A percentile compares a stretch with the other conserved stretches of the same genome.
These are phyloP conservation scores for Suillus occidentalis DNA, from an alignment of 768 basidiomycete genomes.

Conservation along the genomic window DNA sequence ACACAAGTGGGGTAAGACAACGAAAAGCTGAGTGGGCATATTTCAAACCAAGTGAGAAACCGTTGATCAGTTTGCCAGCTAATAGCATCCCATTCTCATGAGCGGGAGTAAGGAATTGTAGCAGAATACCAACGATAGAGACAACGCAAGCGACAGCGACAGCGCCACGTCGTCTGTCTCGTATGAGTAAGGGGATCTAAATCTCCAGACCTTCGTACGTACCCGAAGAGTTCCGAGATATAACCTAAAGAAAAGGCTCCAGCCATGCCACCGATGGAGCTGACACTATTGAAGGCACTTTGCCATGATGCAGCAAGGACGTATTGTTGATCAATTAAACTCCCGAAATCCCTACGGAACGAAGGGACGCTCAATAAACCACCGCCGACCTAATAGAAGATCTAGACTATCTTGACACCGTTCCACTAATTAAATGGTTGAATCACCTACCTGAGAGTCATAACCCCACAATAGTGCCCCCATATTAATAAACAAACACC, in stretches of 20 bases:
- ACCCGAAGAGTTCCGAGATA: conserved; percentile 24
- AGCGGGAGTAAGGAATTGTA: conserved; percentile 24
- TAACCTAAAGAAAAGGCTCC: conserved; percentile 26
- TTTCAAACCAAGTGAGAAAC: conserved; percentile 23
- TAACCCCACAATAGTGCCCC: conserved; percentile 28
- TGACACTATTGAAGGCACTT: conserved; percentile 27
- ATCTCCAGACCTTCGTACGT: not conserved
- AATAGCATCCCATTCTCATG: conserved; percentile 28
- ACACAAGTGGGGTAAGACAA: not conserved
- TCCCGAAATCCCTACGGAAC: conserved; percentile 29
- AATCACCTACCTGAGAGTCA: conserved; percentile 21
- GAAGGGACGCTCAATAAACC: conserved; percentile 23
- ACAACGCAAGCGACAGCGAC: conserved; percentile 20
- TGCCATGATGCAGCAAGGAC: conserved; percentile 29
- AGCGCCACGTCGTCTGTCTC: conserved; percentile 25
- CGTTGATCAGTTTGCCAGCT: conserved; percentile 26
- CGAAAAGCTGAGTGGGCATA: not conserved
- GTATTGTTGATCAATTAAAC: not conserved
- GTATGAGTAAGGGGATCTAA: not conserved
- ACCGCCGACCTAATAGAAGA: conserved; percentile 16
- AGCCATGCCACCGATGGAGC: conserved; percentile 26
- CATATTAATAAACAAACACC: conserved; percentile 27
- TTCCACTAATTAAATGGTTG: not conserved
- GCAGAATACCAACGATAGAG: conserved; percentile 23
- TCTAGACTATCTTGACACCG: not conserved